phyloP scores from a whole-genome alignment of 2,329 filamentous ascomycete species.

The Fusarium graminum region DNA sequence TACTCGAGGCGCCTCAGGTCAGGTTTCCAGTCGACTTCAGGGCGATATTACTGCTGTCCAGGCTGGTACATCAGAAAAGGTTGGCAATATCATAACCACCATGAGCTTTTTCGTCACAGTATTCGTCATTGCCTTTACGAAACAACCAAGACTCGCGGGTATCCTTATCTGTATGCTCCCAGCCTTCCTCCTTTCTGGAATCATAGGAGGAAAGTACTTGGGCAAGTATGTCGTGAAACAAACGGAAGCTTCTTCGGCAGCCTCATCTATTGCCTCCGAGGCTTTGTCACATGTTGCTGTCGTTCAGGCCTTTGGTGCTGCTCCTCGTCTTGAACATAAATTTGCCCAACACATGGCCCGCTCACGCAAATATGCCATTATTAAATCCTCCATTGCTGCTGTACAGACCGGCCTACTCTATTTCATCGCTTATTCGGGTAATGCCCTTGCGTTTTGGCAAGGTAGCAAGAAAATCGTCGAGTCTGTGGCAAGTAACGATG shows the following conservation, averaged over 20 bases:
- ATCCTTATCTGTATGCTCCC: constrained; percentile 74
- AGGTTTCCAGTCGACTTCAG: constrained; percentile 74
- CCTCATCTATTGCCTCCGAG: constrained; percentile 71
- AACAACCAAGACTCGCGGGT: constrained; percentile 70
- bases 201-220: constrained; percentile 67
- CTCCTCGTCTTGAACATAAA: constrained; percentile 57
- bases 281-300: constrained; percentile 70
- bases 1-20: constrained; percentile 67
- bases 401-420: constrained; percentile 71
- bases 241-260: constrained; percentile 60
- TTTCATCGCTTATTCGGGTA: constrained; percentile 75
- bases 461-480: constrained; percentile 66
- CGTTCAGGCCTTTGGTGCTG: constrained; percentile 73
- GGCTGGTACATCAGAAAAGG: constrained; percentile 78
- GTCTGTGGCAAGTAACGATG: constrained; percentile 51
- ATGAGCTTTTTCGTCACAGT: constrained; percentile 75
- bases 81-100: constrained; percentile 72
- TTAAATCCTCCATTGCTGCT: constrained; percentile 68
- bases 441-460: constrained; percentile 76
- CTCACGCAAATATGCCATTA: constrained; percentile 65
- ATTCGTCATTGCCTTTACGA: constrained; percentile 75
- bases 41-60: constrained; percentile 76
- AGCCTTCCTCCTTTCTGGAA: constrained; percentile 70
- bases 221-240: constrained; percentile 64
- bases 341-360: constrained; percentile 59